Conservation (phyloP, 2,329 filamentous ascomycete species). For the Hortaea sp. region DNA sequence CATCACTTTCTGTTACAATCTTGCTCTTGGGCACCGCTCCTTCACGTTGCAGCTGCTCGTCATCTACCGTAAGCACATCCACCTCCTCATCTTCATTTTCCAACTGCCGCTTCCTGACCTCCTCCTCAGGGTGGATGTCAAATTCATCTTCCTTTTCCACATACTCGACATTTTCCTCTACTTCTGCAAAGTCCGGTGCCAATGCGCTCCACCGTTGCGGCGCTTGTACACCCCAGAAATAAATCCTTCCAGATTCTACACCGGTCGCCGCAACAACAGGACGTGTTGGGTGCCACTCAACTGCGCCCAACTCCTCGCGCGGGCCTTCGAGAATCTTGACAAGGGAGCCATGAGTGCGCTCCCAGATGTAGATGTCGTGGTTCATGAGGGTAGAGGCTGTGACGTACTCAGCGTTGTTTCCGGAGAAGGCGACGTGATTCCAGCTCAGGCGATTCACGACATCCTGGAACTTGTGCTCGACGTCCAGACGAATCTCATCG, state of each 20-base stretch:
- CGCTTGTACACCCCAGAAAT: conserved; percentile 90
- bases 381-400: conserved; percentile 97
- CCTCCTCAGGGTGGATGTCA: conserved; percentile 90
- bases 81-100: conserved; percentile 90
- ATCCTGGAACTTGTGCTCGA: conserved; percentile 98
- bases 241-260: conserved; percentile 83
- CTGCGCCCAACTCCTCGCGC: conserved; percentile 89
- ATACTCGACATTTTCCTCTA: conserved; percentile 97
- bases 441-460: conserved; percentile 89
- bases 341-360: conserved; percentile 81
- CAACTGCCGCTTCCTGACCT: conserved; percentile 80
- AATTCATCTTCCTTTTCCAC: conserved; percentile 95
- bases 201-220: conserved; percentile 96
- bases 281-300: conserved; percentile 91
- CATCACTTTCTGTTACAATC: conserved; percentile 32
- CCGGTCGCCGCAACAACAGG: conserved; percentile 85
- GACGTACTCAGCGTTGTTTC: conserved; percentile 82
- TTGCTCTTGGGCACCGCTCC: conserved; percentile 15
- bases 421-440: conserved; percentile 93
- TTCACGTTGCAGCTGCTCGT: conserved; percentile 33
- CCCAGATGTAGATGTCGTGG: conserved; percentile 97
- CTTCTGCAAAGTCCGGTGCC: conserved; percentile 91
- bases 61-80: conserved; percentile 73
- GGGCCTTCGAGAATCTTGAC: conserved; percentile 96
- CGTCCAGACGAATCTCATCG: conserved; percentile 76